These are phyloP conservation scores for Ustilago cynodontis DNA, from an alignment of 1,284 basidiomycete species.

Conservation along the genomic window DNA sequence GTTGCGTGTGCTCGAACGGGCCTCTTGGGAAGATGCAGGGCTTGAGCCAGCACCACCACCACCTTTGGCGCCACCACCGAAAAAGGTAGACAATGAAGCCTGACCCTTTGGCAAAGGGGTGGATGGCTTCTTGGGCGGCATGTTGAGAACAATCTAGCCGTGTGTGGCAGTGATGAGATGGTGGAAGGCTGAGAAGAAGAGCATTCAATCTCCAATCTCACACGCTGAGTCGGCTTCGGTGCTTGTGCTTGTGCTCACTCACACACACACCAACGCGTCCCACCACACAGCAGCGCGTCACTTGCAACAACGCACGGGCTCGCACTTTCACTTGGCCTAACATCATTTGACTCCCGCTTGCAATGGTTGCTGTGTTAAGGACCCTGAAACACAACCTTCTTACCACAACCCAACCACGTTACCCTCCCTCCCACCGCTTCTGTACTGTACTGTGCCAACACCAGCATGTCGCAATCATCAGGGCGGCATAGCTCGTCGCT, in stretches of 20 bases:
- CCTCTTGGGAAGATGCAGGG: conserved; percentile 34
- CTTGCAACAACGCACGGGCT: too few relatives aligned
- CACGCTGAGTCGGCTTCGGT: too few relatives aligned
- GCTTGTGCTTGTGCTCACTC: too few relatives aligned
- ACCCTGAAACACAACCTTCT: not conserved
- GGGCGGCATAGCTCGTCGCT: conserved; percentile 52
- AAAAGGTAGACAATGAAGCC: conserved; percentile 55
- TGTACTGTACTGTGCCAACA: too few relatives aligned
- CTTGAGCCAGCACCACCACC: conserved; percentile 23
- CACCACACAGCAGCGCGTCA: too few relatives aligned
- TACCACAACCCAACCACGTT: not conserved
- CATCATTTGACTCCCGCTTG: too few relatives aligned
- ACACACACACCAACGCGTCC: too few relatives aligned
- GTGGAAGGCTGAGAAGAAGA: not conserved
- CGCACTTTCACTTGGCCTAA: too few relatives aligned
- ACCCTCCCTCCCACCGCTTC: not conserved
- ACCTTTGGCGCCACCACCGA: conserved; percentile 34
- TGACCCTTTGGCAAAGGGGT: conserved; percentile 51
- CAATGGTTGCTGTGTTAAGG: too few relatives aligned
- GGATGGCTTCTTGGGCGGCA: conserved; percentile 44
- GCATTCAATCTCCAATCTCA: not conserved
- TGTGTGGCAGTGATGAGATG: not conserved
- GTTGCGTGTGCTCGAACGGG: conserved; percentile 11
- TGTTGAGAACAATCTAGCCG: not conserved
- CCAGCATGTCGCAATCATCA: conserved; percentile 20